A percentile compares a stretch with the other conserved stretches of the same genome.
Evolutionary conservation across 768 basidiomycete species (phyloP).

Genomic region (Dioszegia crocea): DNA sequence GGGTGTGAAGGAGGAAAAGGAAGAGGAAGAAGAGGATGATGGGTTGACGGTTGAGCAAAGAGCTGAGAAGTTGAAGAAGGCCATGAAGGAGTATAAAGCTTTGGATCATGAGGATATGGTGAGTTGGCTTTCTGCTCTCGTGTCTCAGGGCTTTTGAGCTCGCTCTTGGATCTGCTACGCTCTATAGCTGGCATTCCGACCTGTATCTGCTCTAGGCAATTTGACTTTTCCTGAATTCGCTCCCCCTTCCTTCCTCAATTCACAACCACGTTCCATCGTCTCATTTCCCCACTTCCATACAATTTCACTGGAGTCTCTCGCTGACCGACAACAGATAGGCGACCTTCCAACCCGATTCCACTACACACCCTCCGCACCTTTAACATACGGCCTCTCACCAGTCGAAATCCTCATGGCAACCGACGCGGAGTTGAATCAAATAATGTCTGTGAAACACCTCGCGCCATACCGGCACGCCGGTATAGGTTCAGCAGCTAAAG

Average conservation of each 20-base stretch:
- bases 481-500: conserved; percentile 39
- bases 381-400: conserved; percentile 67
- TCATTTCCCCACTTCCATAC: no score
- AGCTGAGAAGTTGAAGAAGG: conserved; percentile 73
- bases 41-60: conserved; percentile 74
- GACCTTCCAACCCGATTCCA: conserved; percentile 89
- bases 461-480: conserved; percentile 76
- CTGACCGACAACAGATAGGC: no score
- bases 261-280: no score
- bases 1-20: conserved; percentile 15
- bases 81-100: conserved; percentile 85
- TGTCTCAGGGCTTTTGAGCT: no score
- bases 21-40: conserved; percentile 15
- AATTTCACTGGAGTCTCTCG: no score
- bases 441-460: conserved; percentile 80
- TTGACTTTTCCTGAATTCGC: no score
- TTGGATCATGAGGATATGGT: conserved; percentile 96
- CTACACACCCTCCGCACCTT: conserved; percentile 63
- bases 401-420: conserved; percentile 85
- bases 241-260: no score
- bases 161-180: no score
- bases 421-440: conserved; percentile 87
- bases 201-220: no score
- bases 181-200: no score
- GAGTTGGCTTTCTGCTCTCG: conserved; percentile 40